A percentile compares a stretch with the other conserved stretches of the same genome.
phyloP scores from a whole-genome alignment of 805 yeast genomes.

The Hyphopichia homilentoma region DNA sequence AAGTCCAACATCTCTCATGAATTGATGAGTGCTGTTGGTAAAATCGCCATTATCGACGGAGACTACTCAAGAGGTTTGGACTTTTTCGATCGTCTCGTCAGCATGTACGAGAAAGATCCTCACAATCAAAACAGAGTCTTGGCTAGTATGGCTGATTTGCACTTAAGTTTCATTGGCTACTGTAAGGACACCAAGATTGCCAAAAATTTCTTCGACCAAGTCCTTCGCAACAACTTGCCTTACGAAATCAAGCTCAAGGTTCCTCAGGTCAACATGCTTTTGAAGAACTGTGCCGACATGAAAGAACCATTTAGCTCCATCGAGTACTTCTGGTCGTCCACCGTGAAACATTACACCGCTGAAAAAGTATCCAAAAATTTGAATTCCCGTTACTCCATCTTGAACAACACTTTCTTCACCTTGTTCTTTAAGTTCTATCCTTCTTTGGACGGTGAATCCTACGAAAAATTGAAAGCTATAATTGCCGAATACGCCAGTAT shows the following conservation, averaged over 20 bases:
- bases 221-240: slow-evolving; percentile 66
- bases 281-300: slow-evolving; percentile 56
- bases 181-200: slow-evolving; percentile 72
- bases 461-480: slow-evolving; percentile 51
- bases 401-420: slow-evolving; percentile 65
- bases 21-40: slow-evolving; percentile 67
- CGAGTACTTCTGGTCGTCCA: slow-evolving; percentile 58
- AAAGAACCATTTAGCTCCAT: slow-evolving; percentile 57
- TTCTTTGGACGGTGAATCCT: slow-evolving; percentile 50
- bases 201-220: slow-evolving; percentile 69
- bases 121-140: slow-evolving; percentile 23
- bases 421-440: slow-evolving; percentile 63
- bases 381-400: slow-evolving; percentile 67
- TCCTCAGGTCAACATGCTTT: slow-evolving; percentile 63
- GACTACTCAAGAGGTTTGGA: slow-evolving; percentile 64
- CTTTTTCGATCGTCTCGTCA: slow-evolving; percentile 57
- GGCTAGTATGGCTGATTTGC: slow-evolving; percentile 66
- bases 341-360: slow-evolving; percentile 48
- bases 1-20: slow-evolving; percentile 36
- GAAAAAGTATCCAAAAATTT: slow-evolving; percentile 43
- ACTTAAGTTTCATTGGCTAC: slow-evolving; percentile 72
- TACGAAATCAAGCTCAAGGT: slow-evolving; percentile 69
- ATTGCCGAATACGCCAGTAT: slow-evolving; percentile 53
- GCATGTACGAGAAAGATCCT: slow-evolving; percentile 35
- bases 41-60: slow-evolving; percentile 63